Percentiles rank a stretch among this genome's conserved stretches.
Conservation (phyloP, 805 yeast species). For the Myxozyma monticola region DNA sequence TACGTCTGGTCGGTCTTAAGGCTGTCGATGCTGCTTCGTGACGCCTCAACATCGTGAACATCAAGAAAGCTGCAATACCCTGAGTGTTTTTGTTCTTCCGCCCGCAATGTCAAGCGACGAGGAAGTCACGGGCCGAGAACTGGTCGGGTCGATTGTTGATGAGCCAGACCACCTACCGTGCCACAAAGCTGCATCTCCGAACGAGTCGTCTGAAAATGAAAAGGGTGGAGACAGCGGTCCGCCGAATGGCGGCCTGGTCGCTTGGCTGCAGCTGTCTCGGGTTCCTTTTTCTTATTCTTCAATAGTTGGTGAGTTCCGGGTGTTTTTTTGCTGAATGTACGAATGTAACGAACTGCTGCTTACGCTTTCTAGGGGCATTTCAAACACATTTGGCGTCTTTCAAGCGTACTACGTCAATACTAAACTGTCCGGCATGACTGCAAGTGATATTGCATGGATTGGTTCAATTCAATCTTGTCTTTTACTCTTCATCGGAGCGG, state of each 20-base stretch:
- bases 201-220: too few species aligned
- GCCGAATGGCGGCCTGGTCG: constrained; percentile 22
- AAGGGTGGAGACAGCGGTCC: constrained; percentile 1
- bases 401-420: constrained; percentile 33
- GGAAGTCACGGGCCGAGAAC: too few species aligned
- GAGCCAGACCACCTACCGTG: too few species aligned
- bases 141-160: too few species aligned
- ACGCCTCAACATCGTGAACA: too few species aligned
- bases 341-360: background rate
- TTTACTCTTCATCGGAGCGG: constrained; percentile 30
- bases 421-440: constrained; percentile 28
- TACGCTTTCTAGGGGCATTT: constrained; percentile 46
- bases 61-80: too few species aligned
- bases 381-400: constrained; percentile 33
- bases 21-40: too few species aligned
- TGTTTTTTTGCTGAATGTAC: too few species aligned
- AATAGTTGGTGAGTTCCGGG: constrained; percentile 16
- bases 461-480: constrained; percentile 38
- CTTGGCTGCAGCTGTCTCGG: constrained; percentile 23
- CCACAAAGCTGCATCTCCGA: too few species aligned
- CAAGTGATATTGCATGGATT: constrained; percentile 39
- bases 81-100: too few species aligned
- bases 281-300: constrained; percentile 10
- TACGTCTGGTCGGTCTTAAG: too few species aligned
- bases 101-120: too few species aligned